A percentile compares a stretch with the other conserved stretches of the same genome.
phyloP scores from a whole-genome alignment of 257 asterid genomes.

The Parsonsia alboflavescens region DNA sequence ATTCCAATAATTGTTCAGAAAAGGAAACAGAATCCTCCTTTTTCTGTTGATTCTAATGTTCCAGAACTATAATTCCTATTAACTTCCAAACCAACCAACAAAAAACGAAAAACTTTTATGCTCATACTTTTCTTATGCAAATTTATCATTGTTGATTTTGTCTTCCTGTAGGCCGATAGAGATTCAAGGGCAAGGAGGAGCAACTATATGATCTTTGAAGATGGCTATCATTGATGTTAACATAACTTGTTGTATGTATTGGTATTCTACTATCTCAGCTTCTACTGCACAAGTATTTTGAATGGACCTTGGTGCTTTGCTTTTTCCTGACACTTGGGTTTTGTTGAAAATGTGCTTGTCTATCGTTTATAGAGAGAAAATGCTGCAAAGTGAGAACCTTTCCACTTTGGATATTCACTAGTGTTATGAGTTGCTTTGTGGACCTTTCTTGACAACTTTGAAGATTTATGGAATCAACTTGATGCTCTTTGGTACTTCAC shows the following conservation, averaged over 20 bases:
- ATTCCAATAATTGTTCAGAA: not conserved
- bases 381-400: not conserved
- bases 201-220: conserved; percentile 58
- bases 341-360: not conserved
- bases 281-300: conserved; percentile 3
- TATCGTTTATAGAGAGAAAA: not conserved
- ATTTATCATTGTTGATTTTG: not conserved
- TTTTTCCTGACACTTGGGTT: not conserved
- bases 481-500: not conserved
- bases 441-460: conserved; percentile 3
- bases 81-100: not conserved
- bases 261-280: not conserved
- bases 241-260: not conserved
- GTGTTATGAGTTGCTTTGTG: conserved; percentile 3
- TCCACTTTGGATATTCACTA: not conserved
- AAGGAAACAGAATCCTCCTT: not conserved
- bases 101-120: no score
- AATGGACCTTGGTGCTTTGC: not conserved
- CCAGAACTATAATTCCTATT: not conserved
- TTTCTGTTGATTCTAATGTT: not conserved
- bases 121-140: not conserved
- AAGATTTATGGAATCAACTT: not conserved
- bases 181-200: conserved; percentile 69
- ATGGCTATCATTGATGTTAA: conserved; percentile 27
- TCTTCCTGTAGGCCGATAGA: conserved; percentile 60